Percentiles rank a stretch among this genome's conserved stretches.
Evolutionary conservation across 2,329 filamentous ascomycete species (phyloP).

Genomic region (Diaporthe citri): DNA sequence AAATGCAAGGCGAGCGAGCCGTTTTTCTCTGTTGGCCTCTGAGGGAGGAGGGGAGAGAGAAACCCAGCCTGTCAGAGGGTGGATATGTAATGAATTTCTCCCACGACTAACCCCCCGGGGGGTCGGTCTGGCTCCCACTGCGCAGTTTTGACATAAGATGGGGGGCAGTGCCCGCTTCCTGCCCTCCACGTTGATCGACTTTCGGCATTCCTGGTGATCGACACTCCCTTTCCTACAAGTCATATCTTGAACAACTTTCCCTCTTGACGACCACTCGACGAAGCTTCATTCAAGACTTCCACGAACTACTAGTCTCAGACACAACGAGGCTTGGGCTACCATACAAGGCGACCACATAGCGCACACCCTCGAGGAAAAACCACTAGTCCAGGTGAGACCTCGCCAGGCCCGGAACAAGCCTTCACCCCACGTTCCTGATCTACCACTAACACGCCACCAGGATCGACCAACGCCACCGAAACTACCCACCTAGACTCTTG

Average conservation of each 20-base stretch:
- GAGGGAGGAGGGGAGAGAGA: neutral
- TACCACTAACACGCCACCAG: slow-evolving; percentile 5
- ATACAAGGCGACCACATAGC: neutral
- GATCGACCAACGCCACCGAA: slow-evolving; percentile 5
- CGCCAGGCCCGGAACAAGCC: neutral
- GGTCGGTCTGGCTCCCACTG: slow-evolving; percentile 11
- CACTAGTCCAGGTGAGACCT: slow-evolving; percentile 2
- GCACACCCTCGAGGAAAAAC: too few relatives aligned
- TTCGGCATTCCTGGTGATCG: slow-evolving; percentile 9
- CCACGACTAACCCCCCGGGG: slow-evolving; percentile 13
- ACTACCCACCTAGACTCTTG: neutral
- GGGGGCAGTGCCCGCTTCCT: slow-evolving; percentile 13
- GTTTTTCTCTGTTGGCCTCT: neutral
- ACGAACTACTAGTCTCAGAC: neutral
- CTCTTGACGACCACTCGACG: neutral
- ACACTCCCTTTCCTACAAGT: slow-evolving; percentile 16
- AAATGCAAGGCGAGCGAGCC: neutral
- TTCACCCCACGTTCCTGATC: neutral
- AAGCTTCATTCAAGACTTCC: neutral
- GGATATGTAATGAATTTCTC: slow-evolving; percentile 23
- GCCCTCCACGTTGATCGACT: neutral
- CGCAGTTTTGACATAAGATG: slow-evolving; percentile 17
- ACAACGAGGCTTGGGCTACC: neutral
- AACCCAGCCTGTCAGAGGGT: slow-evolving; percentile 21
- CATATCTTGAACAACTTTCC: neutral